Evolutionary conservation across 2,329 filamentous ascomycete genomes (phyloP).

Genomic region (Scolecobasidium constrictum): DNA sequence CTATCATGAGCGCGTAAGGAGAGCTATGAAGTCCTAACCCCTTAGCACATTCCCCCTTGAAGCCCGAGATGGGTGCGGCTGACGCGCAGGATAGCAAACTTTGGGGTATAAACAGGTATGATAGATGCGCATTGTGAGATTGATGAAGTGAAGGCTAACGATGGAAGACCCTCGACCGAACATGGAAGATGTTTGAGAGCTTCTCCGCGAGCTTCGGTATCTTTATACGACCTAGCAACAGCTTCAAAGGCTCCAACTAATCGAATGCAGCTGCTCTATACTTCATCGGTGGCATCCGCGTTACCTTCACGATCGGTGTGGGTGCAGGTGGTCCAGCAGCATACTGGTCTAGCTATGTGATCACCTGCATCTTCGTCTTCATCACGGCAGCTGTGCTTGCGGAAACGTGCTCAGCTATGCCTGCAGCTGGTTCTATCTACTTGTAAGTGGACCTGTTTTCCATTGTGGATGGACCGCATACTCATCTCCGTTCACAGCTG

Average conservation of each 20-base stretch:
- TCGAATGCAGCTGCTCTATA: conserved; percentile 50
- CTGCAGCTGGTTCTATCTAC: conserved; percentile 49
- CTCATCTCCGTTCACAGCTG: conserved; percentile 22
- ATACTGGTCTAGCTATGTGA: conserved; percentile 52
- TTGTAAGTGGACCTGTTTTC: conserved; percentile 24
- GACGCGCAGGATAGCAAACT: conserved; percentile 7
- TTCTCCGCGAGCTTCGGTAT: conserved; percentile 10
- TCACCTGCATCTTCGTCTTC: conserved; percentile 49
- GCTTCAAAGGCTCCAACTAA: neutral
- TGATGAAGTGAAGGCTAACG: too few relatives aligned
- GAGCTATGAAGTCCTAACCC: conserved; percentile 10
- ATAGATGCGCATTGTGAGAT: too few relatives aligned
- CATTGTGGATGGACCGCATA: too few relatives aligned
- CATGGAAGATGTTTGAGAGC: conserved; percentile 11
- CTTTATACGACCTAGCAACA: neutral
- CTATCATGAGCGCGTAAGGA: conserved; percentile 12
- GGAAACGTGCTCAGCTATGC: conserved; percentile 49
- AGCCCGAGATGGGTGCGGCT: neutral
- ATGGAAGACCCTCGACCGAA: conserved; percentile 9
- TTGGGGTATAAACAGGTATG: conserved; percentile 10
- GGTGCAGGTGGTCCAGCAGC: conserved; percentile 49
- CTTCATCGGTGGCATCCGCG: conserved; percentile 49
- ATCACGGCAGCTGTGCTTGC: conserved; percentile 51
- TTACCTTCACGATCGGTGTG: conserved; percentile 52
- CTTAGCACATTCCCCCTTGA: neutral